Evolutionary conservation across 257 asterid species (phyloP).

Genomic region (Gynochthodes officinalis): DNA sequence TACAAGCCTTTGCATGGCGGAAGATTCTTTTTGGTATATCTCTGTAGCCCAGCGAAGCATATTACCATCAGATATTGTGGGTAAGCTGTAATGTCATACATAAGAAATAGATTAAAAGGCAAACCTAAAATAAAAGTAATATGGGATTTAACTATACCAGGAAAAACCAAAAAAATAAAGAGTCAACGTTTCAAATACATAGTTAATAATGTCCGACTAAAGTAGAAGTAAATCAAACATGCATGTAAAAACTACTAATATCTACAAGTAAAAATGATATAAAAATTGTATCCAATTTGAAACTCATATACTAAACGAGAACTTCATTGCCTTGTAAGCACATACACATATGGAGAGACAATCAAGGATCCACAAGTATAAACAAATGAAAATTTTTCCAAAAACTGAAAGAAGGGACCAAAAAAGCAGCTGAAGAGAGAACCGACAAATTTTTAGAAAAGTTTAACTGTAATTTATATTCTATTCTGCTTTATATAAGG

Average conservation of each 20-base stretch:
- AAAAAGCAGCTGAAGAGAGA: not conserved
- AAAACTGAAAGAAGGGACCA: not conserved
- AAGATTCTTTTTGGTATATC: constrained; percentile 59
- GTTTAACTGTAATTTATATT: not conserved
- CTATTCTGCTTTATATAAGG: not conserved
- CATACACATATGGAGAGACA: not conserved
- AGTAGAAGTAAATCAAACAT: not conserved
- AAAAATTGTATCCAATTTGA: too few relatives aligned
- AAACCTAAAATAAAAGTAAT: not conserved
- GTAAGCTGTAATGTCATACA: constrained; percentile 53
- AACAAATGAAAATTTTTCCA: not conserved
- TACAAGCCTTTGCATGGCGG: constrained; percentile 46
- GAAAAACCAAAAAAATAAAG: not conserved
- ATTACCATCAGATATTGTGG: constrained; percentile 55
- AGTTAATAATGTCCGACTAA: not conserved
- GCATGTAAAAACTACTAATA: not conserved
- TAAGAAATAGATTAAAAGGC: not conserved
- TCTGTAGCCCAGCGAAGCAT: constrained; percentile 53
- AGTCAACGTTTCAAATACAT: not conserved
- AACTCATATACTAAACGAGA: too few relatives aligned
- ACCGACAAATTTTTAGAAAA: constrained; percentile 27
- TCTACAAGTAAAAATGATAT: too few relatives aligned
- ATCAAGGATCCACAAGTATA: not conserved
- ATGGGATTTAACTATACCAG: too few relatives aligned
- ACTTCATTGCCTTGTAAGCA: too few relatives aligned